Percentiles rank a stretch among this genome's conserved stretches.
These are phyloP conservation scores for Rosa multiflora DNA, from an alignment of 306 rosid species.

Conservation along the genomic window DNA sequence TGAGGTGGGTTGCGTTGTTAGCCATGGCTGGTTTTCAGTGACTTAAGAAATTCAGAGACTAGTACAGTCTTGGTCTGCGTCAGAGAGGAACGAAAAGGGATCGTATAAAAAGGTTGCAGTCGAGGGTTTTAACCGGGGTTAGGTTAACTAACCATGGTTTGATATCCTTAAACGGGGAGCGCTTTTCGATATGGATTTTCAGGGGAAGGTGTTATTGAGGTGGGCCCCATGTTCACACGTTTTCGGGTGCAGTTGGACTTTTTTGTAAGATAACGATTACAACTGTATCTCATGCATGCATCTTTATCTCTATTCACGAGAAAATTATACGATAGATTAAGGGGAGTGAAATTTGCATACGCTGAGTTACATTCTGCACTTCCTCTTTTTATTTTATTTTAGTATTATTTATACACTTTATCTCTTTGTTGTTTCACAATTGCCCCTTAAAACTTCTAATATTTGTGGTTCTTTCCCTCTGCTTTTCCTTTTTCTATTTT, in stretches of 20 bases:
- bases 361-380: no score
- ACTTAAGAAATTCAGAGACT: not conserved
- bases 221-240: not conserved
- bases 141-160: not conserved
- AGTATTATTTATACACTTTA: no score
- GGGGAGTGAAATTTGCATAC: no score
- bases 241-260: not conserved
- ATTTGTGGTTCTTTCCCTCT: no score
- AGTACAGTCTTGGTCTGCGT: not conserved
- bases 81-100: not conserved
- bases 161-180: not conserved
- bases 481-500: no score
- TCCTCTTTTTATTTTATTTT: no score
- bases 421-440: no score
- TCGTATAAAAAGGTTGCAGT: slow-evolving; percentile 10
- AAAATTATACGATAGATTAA: no score
- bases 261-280: not conserved
- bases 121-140: not conserved
- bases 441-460: no score
- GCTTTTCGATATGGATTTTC: not conserved
- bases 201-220: not conserved
- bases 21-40: slow-evolving; percentile 25
- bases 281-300: not conserved
- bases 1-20: slow-evolving; percentile 24
- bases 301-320: not conserved